These are phyloP conservation scores for Populus nigra DNA, from an alignment of 345 rosid species.

Conservation along the genomic window DNA sequence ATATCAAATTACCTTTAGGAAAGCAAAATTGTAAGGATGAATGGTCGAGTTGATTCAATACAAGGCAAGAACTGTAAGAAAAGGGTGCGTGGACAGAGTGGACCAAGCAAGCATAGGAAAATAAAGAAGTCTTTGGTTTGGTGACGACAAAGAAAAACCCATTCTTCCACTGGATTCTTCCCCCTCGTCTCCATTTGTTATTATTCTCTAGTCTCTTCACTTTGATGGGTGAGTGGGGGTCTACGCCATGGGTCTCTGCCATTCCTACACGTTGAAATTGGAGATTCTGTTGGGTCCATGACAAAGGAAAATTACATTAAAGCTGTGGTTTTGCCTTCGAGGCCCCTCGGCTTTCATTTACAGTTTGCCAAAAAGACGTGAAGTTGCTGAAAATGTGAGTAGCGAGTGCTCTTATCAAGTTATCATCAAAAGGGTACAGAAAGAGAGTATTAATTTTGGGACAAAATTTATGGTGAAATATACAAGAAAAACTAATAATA, in stretches of 20 bases:
- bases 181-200: background rate
- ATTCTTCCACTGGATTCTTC: background rate
- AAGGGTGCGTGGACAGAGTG: background rate
- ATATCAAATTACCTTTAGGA: background rate
- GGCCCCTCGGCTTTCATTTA: background rate
- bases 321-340: background rate
- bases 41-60: background rate
- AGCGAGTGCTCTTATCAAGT: slow-evolving; percentile 15
- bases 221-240: background rate
- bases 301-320: background rate
- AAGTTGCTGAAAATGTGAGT: background rate
- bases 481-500: background rate
- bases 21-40: too few relatives aligned
- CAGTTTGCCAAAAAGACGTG: background rate
- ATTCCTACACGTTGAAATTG: background rate
- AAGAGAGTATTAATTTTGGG: background rate
- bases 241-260: too few relatives aligned
- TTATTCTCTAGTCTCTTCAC: background rate
- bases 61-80: background rate
- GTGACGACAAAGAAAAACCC: background rate
- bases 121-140: background rate
- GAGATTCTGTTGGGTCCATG: slow-evolving; percentile 1
- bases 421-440: background rate
- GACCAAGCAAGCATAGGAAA: background rate
- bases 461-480: background rate